Evolutionary conservation across 345 rosid genomes (phyloP), one percentile per base, ranked within the genome.

Genomic region (Salix arbutifolia): DNA sequence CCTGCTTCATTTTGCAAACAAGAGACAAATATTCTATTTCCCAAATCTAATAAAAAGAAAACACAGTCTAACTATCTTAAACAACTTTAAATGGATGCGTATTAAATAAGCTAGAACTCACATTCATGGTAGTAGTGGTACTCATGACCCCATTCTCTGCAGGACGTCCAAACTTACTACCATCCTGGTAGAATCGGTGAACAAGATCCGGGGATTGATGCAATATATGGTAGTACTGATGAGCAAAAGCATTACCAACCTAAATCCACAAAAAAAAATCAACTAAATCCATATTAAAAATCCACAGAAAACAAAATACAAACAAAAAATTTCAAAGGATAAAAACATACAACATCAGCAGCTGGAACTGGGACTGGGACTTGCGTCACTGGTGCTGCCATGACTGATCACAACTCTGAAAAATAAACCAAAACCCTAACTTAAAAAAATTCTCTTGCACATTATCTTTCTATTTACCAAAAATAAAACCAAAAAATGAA

Each of bases 191-290:
- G 89, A 96, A 96, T 23, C 90, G 87, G 78, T 94, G 95, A 73
- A 94, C 99, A 74, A 84, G 91, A 82, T 88, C 89, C 1, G 99
- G 98, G 1, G 99, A 94, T 67, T 96, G 95, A 78, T 90, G 95
- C 85, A 92, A 73, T 65, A 96, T 92, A 67, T 79, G 90, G 90
- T 94, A 96, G 82, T 96, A 96, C 71, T 94, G 99, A 77, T 90
- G 97, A 71, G 92, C 99, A 84, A 96, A 96, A 3, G 98, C 97
- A 85, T 91, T 91, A 28, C 95, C 97, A 56, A 96, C 97, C 99
- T 96, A 80, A 9, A 67, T 18, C 28, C 67, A 83, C 5, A 67
- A 79, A 13, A 4, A 31, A 38, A 58, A 14, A 31, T 31, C 76
- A 58, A 25, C 53, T 69, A 31, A 18, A 70, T 72, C 23, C 33